A percentile compares a stretch with the other conserved stretches of the same genome.
Evolutionary conservation across 2,329 filamentous ascomycete species (phyloP).

Genomic region (Periconia sp.): DNA sequence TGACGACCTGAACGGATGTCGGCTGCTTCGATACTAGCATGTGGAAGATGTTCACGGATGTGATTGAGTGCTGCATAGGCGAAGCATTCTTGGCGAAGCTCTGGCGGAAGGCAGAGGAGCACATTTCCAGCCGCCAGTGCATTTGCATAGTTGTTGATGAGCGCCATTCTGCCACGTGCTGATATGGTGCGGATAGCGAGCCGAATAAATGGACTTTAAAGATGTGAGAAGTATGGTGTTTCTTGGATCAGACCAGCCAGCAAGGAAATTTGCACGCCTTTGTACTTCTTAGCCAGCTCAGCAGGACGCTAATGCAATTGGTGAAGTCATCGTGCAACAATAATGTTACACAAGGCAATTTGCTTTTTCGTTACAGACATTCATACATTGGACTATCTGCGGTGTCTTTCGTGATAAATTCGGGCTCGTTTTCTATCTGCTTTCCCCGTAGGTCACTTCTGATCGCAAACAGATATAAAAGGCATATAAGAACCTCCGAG

Average conservation of each 20-base stretch:
- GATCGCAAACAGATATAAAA: too few relatives aligned
- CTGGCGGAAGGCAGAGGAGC: constrained; percentile 11
- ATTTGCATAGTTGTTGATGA: constrained; percentile 4
- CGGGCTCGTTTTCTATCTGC: too few relatives aligned
- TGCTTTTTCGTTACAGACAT: too few relatives aligned
- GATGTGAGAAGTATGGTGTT: too few relatives aligned
- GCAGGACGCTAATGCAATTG: not conserved
- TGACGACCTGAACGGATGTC: constrained; percentile 1
- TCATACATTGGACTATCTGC: too few relatives aligned
- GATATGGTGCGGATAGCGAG: not conserved
- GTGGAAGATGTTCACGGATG: not conserved
- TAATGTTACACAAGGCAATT: too few relatives aligned
- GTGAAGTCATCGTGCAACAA: not conserved
- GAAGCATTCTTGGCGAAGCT: constrained; percentile 13
- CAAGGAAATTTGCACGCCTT: not conserved
- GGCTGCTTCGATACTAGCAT: constrained; percentile 1
- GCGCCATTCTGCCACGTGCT: not conserved
- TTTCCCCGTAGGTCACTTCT: too few relatives aligned
- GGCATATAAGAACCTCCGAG: too few relatives aligned
- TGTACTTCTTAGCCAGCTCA: not conserved
- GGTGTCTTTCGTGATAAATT: too few relatives aligned
- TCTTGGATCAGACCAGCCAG: too few relatives aligned
- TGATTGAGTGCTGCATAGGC: constrained; percentile 3
- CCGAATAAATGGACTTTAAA: too few relatives aligned
- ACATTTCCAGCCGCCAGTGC: constrained; percentile 4